A percentile compares a stretch with the other conserved stretches of the same genome.
These are phyloP conservation scores for Arthrobotrys iridis DNA, from an alignment of 2,329 filamentous ascomycete species.

Conservation along the genomic window DNA sequence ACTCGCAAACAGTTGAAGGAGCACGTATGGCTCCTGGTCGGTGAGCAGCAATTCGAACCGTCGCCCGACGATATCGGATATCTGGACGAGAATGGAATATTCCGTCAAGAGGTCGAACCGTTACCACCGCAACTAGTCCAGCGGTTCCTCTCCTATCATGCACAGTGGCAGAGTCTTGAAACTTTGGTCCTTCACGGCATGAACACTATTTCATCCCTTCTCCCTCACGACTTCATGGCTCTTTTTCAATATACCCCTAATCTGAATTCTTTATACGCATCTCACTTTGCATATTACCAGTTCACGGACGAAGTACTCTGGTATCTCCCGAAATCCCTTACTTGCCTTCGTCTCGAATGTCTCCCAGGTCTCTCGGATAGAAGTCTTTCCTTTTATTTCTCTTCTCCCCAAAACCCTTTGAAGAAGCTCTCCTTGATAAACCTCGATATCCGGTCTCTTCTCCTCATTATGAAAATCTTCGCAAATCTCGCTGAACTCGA, in stretches of 20 bases:
- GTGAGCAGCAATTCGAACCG: slow-evolving; percentile 45
- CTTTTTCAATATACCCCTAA: slow-evolving; percentile 38
- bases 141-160: slow-evolving; percentile 46
- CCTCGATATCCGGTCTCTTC: slow-evolving; percentile 50
- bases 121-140: slow-evolving; percentile 26
- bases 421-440: slow-evolving; percentile 46
- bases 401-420: slow-evolving; percentile 45
- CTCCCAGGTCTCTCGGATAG: slow-evolving; percentile 41
- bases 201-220: slow-evolving; percentile 43
- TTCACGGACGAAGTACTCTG: slow-evolving; percentile 49
- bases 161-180: slow-evolving; percentile 47
- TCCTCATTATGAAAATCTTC: slow-evolving; percentile 52
- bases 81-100: slow-evolving; percentile 48
- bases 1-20: slow-evolving; percentile 47
- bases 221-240: slow-evolving; percentile 36
- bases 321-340: slow-evolving; percentile 43
- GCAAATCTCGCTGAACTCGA: slow-evolving; percentile 43
- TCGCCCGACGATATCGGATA: slow-evolving; percentile 52
- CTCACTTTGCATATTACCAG: slow-evolving; percentile 49
- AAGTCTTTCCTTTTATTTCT: slow-evolving; percentile 48
- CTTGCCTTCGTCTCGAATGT: slow-evolving; percentile 42
- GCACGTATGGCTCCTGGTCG: slow-evolving; percentile 50
- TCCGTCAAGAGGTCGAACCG: slow-evolving; percentile 40
- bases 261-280: slow-evolving; percentile 40
- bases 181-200: slow-evolving; percentile 49